These are phyloP conservation scores for Penicillium sp. DNA, from an alignment of 2,329 filamentous ascomycete species.

Conservation along the genomic window DNA sequence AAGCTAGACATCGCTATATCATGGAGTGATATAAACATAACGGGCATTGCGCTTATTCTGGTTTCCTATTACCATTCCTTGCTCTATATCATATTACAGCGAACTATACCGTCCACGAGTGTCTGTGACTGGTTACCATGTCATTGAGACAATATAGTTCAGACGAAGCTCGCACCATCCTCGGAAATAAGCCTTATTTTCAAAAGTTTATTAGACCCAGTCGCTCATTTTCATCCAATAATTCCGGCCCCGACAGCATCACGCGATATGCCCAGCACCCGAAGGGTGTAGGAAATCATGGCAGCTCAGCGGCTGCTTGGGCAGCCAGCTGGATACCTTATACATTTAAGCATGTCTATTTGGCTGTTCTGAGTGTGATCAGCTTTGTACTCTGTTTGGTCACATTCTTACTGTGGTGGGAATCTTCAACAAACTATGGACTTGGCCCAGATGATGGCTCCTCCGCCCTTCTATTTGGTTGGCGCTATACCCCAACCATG, in stretches of 20 bases:
- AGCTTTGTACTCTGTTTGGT: conserved; percentile 3
- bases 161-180: conserved; percentile 4
- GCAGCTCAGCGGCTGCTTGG: neutral
- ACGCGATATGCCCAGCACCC: neutral
- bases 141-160: conserved; percentile 5
- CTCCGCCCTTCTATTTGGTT: conserved; percentile 23
- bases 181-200: conserved; percentile 9
- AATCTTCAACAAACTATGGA: conserved; percentile 19
- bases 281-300: neutral
- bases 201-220: conserved; percentile 6
- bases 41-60: neutral
- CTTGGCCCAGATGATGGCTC: conserved; percentile 24
- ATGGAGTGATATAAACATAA: neutral
- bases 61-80: neutral
- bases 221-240: conserved; percentile 1
- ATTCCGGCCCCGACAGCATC: neutral
- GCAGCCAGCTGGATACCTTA: conserved; percentile 10
- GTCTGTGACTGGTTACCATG: conserved; percentile 2
- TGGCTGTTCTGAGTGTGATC: conserved; percentile 1
- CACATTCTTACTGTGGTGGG: conserved; percentile 16
- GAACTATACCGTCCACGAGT: neutral
- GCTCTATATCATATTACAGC: neutral
- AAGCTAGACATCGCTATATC: neutral
- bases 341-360: conserved; percentile 5
- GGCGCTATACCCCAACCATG: conserved; percentile 27